Evolutionary conservation across 148 eudicot genomes (phyloP), one percentile per base, ranked within the genome.

Genomic region (Camellia lanceoleosa): DNA sequence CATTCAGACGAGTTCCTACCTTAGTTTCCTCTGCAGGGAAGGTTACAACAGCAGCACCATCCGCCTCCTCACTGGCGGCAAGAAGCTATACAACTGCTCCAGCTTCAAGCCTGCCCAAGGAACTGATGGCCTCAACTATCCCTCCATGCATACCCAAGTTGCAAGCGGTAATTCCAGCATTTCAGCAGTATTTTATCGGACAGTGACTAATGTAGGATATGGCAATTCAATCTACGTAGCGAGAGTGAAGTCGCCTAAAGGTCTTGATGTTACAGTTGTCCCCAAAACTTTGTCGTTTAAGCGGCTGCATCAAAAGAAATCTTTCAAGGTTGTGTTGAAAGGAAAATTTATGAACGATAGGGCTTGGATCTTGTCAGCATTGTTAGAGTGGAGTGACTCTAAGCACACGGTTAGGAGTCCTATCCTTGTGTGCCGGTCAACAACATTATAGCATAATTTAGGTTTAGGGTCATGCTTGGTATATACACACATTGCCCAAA

Each of bases 71-170:
- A 78, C 84, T 0, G 89, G 89, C 0, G 82, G 76, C 49, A 87
- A 82, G 47, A 84, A 47, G 38, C 82, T 8, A 1, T 78, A 88
- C 79, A 85, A 88, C 47, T 95, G 97, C 87, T 82, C 92, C 12
- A 85, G 69, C 60, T 80, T 83, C n/a, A 77, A 68, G 10, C 77
- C 65, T 1, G 81, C 88, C 0, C 44, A 15, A 49, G 98, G 97
- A 10, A 7, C 71, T 0, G 97, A 95, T 14, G 98, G 97, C 2
- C 87, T 95, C 68, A 93, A 95, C 83, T 95, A 93, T 83, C 97
- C 98, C 15, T 87, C 97, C 3, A 87, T 95, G 79, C 92, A 95
- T 19, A 9, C 84, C 10, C 91, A 87, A 44, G 82, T 90, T 10
- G 49, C 7, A 7, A 15, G 46, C 5, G 56, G 47, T 0, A 73